Conservation (phyloP, 306 rosid species). For the Albizia julibrissin region DNA sequence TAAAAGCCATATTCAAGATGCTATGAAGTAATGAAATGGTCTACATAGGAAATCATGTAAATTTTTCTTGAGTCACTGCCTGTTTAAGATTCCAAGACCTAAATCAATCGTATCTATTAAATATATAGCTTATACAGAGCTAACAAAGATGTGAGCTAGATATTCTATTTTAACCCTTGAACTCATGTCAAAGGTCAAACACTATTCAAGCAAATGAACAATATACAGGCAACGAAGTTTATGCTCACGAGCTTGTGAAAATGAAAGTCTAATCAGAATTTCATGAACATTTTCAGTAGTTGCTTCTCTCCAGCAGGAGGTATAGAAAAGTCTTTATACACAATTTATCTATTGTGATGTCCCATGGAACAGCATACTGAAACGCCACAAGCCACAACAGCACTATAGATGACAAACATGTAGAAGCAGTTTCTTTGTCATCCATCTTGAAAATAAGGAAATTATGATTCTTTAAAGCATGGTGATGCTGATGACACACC, state of each 20-base stretch:
- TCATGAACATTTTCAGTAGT: neutral
- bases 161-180: neutral
- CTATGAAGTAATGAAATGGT: neutral
- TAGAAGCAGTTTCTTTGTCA: neutral
- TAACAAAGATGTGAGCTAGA: neutral
- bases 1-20: neutral
- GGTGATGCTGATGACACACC: constrained; percentile 47
- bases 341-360: constrained; percentile 1
- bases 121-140: constrained; percentile 2
- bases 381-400: neutral
- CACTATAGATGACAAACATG: neutral
- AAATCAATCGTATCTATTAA: neutral
- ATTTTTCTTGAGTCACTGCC: neutral
- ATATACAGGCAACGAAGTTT: neutral
- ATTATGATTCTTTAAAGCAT: constrained; percentile 13
- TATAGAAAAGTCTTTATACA: neutral
- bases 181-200: neutral
- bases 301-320: neutral
- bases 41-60: neutral
- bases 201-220: constrained; percentile 6
- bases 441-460: constrained; percentile 29
- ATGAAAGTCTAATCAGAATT: neutral
- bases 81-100: neutral
- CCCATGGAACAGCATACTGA: neutral
- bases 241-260: neutral